Conservation (phyloP, 192 early-diverging fungal genomes). For the Coemansia sp. region DNA sequence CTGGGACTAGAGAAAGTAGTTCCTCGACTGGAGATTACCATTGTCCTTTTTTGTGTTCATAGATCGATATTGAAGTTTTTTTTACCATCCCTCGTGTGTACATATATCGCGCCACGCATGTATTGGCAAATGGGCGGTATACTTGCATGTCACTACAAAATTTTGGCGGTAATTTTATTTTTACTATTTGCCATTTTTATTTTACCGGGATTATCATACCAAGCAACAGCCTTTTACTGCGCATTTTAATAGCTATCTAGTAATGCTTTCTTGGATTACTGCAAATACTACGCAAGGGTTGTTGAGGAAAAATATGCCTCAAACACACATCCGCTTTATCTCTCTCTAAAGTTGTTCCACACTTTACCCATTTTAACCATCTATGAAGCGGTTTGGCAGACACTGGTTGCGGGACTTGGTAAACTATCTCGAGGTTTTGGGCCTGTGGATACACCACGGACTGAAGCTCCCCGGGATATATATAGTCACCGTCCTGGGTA, state of each 20-base stretch:
- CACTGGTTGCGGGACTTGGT: constrained; percentile 28
- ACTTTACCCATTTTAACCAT: neutral
- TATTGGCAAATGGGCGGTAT: neutral
- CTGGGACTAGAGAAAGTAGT: constrained; percentile 57
- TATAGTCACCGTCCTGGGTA: constrained; percentile 13
- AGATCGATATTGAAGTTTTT: neutral
- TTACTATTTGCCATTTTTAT: neutral
- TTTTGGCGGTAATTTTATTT: neutral
- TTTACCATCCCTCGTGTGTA: neutral
- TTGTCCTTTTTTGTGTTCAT: neutral
- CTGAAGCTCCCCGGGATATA: constrained; percentile 29
- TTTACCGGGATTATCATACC: neutral
- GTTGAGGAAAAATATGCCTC: neutral
- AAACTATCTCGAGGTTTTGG: constrained; percentile 12
- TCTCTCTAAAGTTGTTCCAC: neutral
- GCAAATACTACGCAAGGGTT: neutral
- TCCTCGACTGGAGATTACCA: neutral
- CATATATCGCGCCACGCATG: neutral
- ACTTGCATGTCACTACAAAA: neutral
- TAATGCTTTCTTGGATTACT: neutral
- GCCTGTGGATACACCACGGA: constrained; percentile 15
- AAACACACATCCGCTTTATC: neutral
- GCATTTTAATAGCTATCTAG: neutral
- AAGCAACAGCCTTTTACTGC: neutral
- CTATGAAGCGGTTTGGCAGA: neutral